Evolutionary conservation across 2,329 filamentous ascomycete species (phyloP), one percentile per base, ranked within the genome.

Genomic region (Drechmeria coniospora): DNA sequence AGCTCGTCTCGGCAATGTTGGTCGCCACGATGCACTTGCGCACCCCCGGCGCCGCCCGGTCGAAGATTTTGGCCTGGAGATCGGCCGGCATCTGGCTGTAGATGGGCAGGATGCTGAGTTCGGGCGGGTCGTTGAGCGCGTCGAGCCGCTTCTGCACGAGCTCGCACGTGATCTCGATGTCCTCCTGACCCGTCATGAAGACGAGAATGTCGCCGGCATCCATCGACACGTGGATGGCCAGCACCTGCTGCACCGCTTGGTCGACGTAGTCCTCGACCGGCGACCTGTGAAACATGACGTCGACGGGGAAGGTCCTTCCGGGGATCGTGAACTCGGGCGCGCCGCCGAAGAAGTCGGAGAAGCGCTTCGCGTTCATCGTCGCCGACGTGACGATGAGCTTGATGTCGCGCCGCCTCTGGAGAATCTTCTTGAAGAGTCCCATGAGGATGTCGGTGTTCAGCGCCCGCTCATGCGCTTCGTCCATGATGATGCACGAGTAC

Each of bases 71-170:
- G 33, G 90, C 83, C 53, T 98, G 92, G 20, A 98, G 61, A 51
- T 98, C 92, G 19, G 90, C 90, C 3, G 90, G 92, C 90, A 98
- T 94, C 53, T 98, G 90, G 65, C 84, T 94, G 69, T 98, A 98
- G 30, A 98, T 95, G 0, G 92, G 92, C 16, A 98, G 57, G 30
- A 98, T 92, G 47, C 81, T 87, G 32, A 98, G 70, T 47, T 93
- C 87, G 2, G 90, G 86, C 1, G 90, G 87, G 43, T 98, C 86
- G 36, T 94, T 95, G 18, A 98, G 67, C 17, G 87, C 70, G 37
- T 82, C 78, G 11, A 98, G 62, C 23, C 90, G 68, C 48, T 94
- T 87, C 30, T 82, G 81, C 3, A 95, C 68, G 13, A 95, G 62
- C 46, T 98, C 90, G 48, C 90, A 98, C 0, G 92, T 98, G 23